Evolutionary conservation across 176 grass and related monocot genomes (phyloP).

Genomic region (Tuctoria greenei): DNA sequence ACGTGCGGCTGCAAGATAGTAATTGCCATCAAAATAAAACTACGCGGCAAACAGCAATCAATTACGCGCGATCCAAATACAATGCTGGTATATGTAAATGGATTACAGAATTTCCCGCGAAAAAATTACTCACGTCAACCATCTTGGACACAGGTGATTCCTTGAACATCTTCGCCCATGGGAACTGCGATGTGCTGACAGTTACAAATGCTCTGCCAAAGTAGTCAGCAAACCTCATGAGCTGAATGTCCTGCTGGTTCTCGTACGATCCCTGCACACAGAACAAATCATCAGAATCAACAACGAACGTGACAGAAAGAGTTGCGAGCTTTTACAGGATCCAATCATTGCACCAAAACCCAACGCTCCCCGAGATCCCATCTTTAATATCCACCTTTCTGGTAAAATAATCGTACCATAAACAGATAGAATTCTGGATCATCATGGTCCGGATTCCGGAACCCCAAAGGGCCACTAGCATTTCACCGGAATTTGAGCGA

Average conservation of each 20-base stretch:
- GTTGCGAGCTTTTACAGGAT: slow-evolving; percentile 25
- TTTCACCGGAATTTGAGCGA: slow-evolving; percentile 8
- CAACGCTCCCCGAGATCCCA: slow-evolving; percentile 27
- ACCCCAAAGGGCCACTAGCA: background rate
- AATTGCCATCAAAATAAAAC: background rate
- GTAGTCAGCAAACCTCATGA: slow-evolving; percentile 98
- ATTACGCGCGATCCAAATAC: background rate
- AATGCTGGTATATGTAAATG: background rate
- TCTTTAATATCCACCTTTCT: slow-evolving; percentile 40
- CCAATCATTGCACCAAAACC: slow-evolving; percentile 22
- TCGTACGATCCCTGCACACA: slow-evolving; percentile 73
- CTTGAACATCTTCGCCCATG: slow-evolving; percentile 95
- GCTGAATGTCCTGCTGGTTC: slow-evolving; percentile 80
- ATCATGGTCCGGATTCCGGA: background rate
- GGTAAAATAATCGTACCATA: background rate
- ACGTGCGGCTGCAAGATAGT: background rate
- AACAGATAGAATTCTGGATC: slow-evolving; percentile 25
- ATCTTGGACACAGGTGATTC: slow-evolving; percentile 82
- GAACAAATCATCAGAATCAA: slow-evolving; percentile 14
- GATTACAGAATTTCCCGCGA: background rate
- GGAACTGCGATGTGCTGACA: slow-evolving; percentile 77
- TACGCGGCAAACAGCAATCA: background rate
- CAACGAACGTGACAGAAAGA: background rate
- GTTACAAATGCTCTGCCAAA: slow-evolving; percentile 71
- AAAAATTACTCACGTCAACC: slow-evolving; percentile 61